Evolutionary conservation across 2,329 filamentous ascomycete species (phyloP).

Genomic region (Emericellopsis atlantica): DNA sequence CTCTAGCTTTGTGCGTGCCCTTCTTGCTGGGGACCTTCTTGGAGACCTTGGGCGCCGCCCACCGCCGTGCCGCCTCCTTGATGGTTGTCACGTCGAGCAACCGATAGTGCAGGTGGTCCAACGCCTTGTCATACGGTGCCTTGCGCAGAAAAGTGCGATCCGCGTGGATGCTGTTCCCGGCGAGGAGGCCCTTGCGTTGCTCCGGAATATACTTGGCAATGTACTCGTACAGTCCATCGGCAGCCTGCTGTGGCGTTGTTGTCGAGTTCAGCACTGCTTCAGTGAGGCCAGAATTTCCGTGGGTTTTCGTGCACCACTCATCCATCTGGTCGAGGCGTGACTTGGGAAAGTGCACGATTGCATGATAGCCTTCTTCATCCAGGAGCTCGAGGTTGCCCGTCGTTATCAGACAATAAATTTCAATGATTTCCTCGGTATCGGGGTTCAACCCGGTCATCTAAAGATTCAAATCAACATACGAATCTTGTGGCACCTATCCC

Average conservation of each 20-base stretch:
- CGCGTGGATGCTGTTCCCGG: slow-evolving; percentile 87
- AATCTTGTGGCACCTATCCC: neutral
- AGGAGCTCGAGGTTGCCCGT: slow-evolving; percentile 64
- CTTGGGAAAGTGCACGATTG: slow-evolving; percentile 61
- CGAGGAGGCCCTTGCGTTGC: slow-evolving; percentile 56
- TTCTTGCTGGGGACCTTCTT: slow-evolving; percentile 58
- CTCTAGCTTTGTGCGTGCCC: slow-evolving; percentile 66
- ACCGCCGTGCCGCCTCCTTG: slow-evolving; percentile 80
- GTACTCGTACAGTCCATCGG: slow-evolving; percentile 62
- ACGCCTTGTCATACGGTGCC: slow-evolving; percentile 59
- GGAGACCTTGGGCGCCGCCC: slow-evolving; percentile 42
- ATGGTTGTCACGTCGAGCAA: slow-evolving; percentile 85
- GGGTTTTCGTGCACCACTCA: slow-evolving; percentile 76
- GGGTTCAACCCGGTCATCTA: slow-evolving; percentile 76
- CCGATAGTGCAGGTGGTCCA: slow-evolving; percentile 74
- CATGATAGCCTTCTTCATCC: slow-evolving; percentile 68
- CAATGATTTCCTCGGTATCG: slow-evolving; percentile 72
- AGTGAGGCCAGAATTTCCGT: slow-evolving; percentile 71
- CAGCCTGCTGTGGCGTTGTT: slow-evolving; percentile 60
- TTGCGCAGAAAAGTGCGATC: slow-evolving; percentile 71
- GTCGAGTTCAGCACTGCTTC: slow-evolving; percentile 60
- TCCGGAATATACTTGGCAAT: slow-evolving; percentile 61
- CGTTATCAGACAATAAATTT: slow-evolving; percentile 87
- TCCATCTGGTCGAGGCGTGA: slow-evolving; percentile 67
- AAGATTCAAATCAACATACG: neutral